Conservation (phyloP, 192 early-diverging fungal species). For the Gryganskiella cystojenkinii region DNA sequence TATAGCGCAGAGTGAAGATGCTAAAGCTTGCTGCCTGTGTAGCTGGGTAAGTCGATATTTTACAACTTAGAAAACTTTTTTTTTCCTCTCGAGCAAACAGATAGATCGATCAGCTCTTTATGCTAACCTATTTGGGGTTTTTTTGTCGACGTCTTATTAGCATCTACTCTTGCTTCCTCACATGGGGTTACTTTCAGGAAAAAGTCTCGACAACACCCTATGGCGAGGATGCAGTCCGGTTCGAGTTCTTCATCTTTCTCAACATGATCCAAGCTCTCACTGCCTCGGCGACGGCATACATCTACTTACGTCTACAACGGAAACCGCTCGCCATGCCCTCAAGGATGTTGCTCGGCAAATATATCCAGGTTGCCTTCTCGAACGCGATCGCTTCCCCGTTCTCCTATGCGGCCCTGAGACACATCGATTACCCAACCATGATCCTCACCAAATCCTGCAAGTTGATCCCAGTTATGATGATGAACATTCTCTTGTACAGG, state of each 20-base stretch:
- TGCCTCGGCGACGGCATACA: slow-evolving; percentile 77
- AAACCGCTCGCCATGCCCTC: slow-evolving; percentile 54
- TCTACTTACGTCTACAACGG: slow-evolving; percentile 72
- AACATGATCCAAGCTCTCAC: slow-evolving; percentile 89
- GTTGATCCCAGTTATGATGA: slow-evolving; percentile 94
- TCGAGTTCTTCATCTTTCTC: slow-evolving; percentile 93
- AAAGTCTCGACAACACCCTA: slow-evolving; percentile 89
- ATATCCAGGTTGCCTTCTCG: slow-evolving; percentile 82
- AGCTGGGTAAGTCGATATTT: slow-evolving; percentile 53
- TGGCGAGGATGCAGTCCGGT: slow-evolving; percentile 69
- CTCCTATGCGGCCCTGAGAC: slow-evolving; percentile 90
- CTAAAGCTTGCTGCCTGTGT: slow-evolving; percentile 46
- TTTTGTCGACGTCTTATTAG: slow-evolving; percentile 31
- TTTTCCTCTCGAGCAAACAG: no score
- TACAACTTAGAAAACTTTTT: no score
- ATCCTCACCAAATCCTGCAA: slow-evolving; percentile 98
- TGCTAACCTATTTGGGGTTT: not conserved
- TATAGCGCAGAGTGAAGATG: slow-evolving; percentile 16
- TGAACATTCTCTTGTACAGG: slow-evolving; percentile 94
- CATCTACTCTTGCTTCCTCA: slow-evolving; percentile 96
- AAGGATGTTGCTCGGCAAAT: slow-evolving; percentile 65
- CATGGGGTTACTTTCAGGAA: slow-evolving; percentile 97
- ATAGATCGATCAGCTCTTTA: not conserved
- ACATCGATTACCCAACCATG: slow-evolving; percentile 98
- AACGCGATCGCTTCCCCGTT: slow-evolving; percentile 87